phyloP scores from a whole-genome alignment of 345 rosid species.

The Mallotus nudiflorus region DNA sequence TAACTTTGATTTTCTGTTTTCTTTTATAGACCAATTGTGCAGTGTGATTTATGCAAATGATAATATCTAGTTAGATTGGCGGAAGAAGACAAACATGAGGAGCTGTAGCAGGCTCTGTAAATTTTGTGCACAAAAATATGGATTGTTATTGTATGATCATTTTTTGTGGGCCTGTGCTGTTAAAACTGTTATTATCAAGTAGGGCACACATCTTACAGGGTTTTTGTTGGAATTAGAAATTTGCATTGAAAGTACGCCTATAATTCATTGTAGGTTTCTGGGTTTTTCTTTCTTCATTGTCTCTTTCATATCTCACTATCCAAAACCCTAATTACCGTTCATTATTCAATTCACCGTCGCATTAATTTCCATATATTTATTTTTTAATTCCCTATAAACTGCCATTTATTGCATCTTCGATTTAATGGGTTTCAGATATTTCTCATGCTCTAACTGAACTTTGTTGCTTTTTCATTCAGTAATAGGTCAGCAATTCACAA shows the following conservation, averaged over 20 bases:
- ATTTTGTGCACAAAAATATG: slow-evolving; percentile 14
- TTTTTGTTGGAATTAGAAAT: slow-evolving; percentile 46
- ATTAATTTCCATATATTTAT: slow-evolving; percentile 17
- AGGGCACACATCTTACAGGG: slow-evolving; percentile 31
- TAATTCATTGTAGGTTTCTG: slow-evolving; percentile 37
- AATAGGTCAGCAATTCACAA: slow-evolving; percentile 51
- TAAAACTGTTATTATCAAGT: slow-evolving; percentile 55
- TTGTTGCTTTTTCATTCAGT: slow-evolving; percentile 38
- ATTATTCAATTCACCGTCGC: slow-evolving; percentile 32
- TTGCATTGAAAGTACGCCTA: slow-evolving; percentile 32
- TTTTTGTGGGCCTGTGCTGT: slow-evolving; percentile 53
- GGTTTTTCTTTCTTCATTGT: slow-evolving; percentile 44
- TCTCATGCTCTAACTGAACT: slow-evolving; percentile 49
- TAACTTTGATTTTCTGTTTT: not conserved
- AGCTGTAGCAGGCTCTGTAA: slow-evolving; percentile 29
- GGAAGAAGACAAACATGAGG: slow-evolving; percentile 27
- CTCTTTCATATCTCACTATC: slow-evolving; percentile 44
- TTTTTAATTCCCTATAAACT: slow-evolving; percentile 25
- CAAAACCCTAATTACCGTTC: slow-evolving; percentile 41
- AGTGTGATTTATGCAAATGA: slow-evolving; percentile 16
- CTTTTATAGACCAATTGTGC: slow-evolving; percentile 3
- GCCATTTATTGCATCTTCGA: slow-evolving; percentile 39
- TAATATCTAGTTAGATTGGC: slow-evolving; percentile 19
- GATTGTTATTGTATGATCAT: slow-evolving; percentile 24
- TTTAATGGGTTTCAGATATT: slow-evolving; percentile 50